Percentiles rank a stretch among this genome's conserved stretches.
These are phyloP conservation scores for Ophiostoma montium DNA, from an alignment of 2,329 filamentous ascomycete genomes.

Conservation along the genomic window DNA sequence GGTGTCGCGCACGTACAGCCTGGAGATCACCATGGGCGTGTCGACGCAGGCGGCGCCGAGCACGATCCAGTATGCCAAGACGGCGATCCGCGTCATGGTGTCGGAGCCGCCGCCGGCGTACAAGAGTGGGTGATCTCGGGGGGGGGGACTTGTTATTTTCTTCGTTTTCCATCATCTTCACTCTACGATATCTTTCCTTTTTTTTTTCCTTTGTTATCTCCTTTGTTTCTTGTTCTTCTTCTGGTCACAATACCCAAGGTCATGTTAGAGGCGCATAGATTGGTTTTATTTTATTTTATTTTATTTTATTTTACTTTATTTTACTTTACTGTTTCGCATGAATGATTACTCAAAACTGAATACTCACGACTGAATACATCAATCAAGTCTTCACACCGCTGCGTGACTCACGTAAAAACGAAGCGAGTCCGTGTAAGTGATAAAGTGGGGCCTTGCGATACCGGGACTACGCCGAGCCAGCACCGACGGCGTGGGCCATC, in stretches of 20 bases:
- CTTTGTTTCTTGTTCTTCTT: neutral
- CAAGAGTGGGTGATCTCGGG: neutral
- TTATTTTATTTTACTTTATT: neutral
- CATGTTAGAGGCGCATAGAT: too few relatives aligned
- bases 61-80: neutral
- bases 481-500: too few relatives aligned
- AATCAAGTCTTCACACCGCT: neutral
- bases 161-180: neutral
- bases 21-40: neutral
- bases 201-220: neutral
- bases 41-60: neutral
- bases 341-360: neutral
- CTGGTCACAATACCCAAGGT: too few relatives aligned
- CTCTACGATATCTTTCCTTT: neutral
- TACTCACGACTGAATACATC: too few relatives aligned
- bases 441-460: neutral
- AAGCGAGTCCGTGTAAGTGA: slow-evolving; percentile 1
- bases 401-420: neutral
- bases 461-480: neutral
- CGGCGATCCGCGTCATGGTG: neutral
- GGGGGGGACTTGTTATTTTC: neutral
- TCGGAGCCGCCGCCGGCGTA: slow-evolving; percentile 2
- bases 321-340: neutral
- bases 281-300: neutral
- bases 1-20: neutral